Conservation (phyloP, 345 rosid genomes). For the Cardamine resedifolia region DNA sequence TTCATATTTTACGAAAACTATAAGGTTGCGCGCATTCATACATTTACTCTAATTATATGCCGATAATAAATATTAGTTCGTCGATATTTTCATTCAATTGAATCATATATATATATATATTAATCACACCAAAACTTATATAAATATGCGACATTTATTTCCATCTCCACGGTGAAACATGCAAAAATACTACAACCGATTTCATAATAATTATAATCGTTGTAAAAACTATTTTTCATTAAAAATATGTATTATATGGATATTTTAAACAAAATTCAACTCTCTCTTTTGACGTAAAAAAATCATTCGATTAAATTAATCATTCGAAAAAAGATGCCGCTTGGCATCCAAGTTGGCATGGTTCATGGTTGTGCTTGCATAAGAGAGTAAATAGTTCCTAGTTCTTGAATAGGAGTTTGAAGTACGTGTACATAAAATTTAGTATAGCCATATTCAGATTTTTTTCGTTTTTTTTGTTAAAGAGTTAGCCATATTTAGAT, state of each 20-base stretch:
- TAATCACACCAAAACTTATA: not conserved
- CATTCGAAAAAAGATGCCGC: not conserved
- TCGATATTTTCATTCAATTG: not conserved
- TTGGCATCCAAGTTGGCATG: not conserved
- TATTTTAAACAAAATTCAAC: not conserved
- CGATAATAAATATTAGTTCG: not conserved
- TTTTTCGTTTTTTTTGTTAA: too few species aligned
- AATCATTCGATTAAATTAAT: not conserved
- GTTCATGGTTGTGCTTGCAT: not conserved
- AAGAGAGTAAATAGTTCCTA: not conserved
- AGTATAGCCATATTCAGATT: not conserved
- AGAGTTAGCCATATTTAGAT: too few species aligned
- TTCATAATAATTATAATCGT: not conserved
- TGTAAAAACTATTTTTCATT: not conserved
- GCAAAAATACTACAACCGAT: not conserved
- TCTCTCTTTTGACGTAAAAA: not conserved
- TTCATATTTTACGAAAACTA: not conserved
- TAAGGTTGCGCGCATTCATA: not conserved
- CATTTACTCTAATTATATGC: too few species aligned
- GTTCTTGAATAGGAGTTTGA: not conserved
- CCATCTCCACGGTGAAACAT: not conserved
- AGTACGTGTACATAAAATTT: slow-evolving; percentile 2
- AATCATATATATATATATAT: not conserved
- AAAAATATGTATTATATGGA: not conserved
- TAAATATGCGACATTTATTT: not conserved